Base-by-base conservation (phyloP, 192 early-diverging fungal species). In the Coemansia asiatica region DNA sequence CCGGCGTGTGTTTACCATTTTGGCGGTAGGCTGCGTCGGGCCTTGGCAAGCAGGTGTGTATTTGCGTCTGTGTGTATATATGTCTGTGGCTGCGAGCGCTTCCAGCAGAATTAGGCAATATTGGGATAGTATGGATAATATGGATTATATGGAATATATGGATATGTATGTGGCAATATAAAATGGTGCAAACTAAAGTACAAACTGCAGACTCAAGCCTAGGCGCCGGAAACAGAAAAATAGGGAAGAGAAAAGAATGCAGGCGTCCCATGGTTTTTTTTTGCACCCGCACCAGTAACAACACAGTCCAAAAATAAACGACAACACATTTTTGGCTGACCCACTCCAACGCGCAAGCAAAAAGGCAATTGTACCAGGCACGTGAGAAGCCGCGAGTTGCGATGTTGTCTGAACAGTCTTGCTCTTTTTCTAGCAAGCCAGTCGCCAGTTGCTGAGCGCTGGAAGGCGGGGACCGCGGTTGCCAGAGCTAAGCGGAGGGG, bases 311-410 rank as follows among this genome's bases (percentile, higher is more conserved):
- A 53, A 53, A 26, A 22, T 51, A 51, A 51, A 51, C 2, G 4
- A 51, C 19, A 51, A 44, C 40, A 44, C n/a, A n/a, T n/a, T n/a
- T n/a, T n/a, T n/a, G n/a, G n/a, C n/a, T n/a, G n/a, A n/a, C n/a
- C n/a, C n/a, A n/a, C n/a, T n/a, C n/a, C n/a, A n/a, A n/a, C n/a
- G n/a, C n/a, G n/a, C n/a, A n/a, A n/a, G 26, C 50, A 53, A 55
- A 27, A 29, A 5, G 18, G 27, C 18, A 27, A 28, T 55, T 28
- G 12, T 16, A 28, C 27, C 25, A 10, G 19, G 12, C 53, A 55
- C 53, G 53, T 55, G 53, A 55, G 53, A 28, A 55, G 25, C 53
- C 16, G 28, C 53, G 53, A 55, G 53, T 55, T 55, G 53, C 53
- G 53, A 55, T 12, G 28, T n/a, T 29, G 53, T 27, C 53, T 31